Evolutionary conservation across 164 flowering plant species (phyloP).

Genomic region (Tetrastigma voinierianum): DNA sequence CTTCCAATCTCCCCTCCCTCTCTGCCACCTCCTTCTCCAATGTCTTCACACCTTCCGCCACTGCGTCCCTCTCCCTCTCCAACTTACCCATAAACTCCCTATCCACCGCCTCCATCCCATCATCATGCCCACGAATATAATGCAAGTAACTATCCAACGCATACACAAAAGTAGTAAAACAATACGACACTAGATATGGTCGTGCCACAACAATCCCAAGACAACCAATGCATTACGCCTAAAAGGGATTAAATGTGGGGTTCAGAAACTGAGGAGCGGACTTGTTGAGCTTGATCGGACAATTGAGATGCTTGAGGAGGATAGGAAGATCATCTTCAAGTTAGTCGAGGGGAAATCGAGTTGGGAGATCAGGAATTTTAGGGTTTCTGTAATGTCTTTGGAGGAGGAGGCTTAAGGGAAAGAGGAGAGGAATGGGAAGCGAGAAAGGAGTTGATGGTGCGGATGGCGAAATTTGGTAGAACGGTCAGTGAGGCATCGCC

Average conservation of each 20-base stretch:
- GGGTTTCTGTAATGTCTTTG: conserved; percentile 58
- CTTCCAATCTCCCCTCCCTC: conserved; percentile 42
- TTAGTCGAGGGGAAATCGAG: conserved; percentile 44
- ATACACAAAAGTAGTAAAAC: conserved; percentile 14
- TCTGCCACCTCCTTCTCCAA: conserved; percentile 36
- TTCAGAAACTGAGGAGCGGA: conserved; percentile 69
- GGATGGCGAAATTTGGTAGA: conserved; percentile 56
- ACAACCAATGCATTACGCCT: conserved; percentile 81
- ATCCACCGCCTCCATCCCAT: conserved; percentile 46
- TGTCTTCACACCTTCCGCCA: conserved; percentile 22
- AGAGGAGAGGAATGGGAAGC: conserved; percentile 40
- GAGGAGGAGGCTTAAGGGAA: conserved; percentile 50
- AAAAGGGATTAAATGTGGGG: conserved; percentile 86
- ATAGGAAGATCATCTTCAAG: conserved; percentile 67
- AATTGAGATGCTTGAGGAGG: conserved; percentile 47
- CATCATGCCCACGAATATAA: conserved; percentile 71
- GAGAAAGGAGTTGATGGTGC: conserved; percentile 56
- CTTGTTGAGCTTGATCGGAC: conserved; percentile 69
- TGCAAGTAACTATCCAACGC: conserved; percentile 43
- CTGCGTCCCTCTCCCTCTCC: conserved; percentile 32
- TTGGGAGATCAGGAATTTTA: conserved; percentile 43
- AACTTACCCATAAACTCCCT: conserved; percentile 35
- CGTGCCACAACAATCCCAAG: conserved; percentile 51
- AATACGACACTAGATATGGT: conserved; percentile 17
- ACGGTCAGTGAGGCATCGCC: conserved; percentile 40